Evolutionary conservation across 164 flowering plant genomes (phyloP).

Genomic region (Vitis rupestris): DNA sequence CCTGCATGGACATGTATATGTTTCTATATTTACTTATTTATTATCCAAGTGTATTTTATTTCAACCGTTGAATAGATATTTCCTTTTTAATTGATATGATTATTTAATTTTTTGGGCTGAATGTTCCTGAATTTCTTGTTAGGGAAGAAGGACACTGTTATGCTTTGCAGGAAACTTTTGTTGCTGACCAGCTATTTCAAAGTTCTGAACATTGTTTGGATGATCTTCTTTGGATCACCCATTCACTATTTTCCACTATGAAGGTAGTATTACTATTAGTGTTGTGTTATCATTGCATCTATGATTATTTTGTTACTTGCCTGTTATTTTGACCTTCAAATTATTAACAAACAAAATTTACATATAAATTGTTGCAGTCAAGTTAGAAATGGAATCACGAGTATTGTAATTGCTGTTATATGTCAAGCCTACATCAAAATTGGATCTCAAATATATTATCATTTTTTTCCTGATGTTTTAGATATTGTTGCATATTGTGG

Average conservation of each 20-base stretch:
- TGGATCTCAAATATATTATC: no score
- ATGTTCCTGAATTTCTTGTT: constrained; percentile 7
- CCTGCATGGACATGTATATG: no score
- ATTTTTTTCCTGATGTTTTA: no score
- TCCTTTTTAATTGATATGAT: background rate
- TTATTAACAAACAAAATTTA: no score
- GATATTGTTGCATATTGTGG: no score
- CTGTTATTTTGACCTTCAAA: background rate
- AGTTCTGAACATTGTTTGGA: constrained; percentile 64
- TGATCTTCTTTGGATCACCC: constrained; percentile 63
- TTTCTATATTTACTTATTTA: no score
- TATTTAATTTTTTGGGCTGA: background rate
- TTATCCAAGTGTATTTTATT: background rate
- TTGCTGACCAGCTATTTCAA: constrained; percentile 87
- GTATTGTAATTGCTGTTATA: no score
- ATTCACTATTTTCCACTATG: constrained; percentile 50
- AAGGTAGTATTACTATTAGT: constrained; percentile 47
- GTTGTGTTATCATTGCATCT: background rate
- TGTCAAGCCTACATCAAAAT: no score
- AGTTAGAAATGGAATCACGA: no score
- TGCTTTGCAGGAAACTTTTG: constrained; percentile 65
- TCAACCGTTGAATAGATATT: background rate
- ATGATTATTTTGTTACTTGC: background rate
- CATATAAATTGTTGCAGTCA: no score
- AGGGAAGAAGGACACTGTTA: constrained; percentile 52